Percentiles rank a stretch among this genome's conserved stretches.
These are phyloP conservation scores for Zoysia matrella DNA, from an alignment of 202 grass and related monocot species.

Conservation along the genomic window DNA sequence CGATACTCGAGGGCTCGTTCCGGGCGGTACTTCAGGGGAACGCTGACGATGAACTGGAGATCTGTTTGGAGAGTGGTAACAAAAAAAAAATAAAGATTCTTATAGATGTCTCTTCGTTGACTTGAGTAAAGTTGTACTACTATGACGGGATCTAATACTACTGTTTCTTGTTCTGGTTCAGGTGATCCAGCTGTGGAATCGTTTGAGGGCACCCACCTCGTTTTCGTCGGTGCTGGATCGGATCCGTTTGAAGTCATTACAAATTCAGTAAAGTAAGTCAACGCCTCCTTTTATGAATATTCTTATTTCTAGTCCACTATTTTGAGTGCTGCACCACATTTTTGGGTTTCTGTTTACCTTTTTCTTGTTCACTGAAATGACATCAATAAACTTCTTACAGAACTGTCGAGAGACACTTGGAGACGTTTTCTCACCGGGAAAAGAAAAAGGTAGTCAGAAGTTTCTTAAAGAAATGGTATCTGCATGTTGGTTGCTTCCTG, in stretches of 20 bases:
- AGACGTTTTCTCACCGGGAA: slow-evolving; percentile 68
- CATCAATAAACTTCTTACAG: slow-evolving; percentile 41
- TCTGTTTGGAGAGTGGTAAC: slow-evolving; percentile 88
- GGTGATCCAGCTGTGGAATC: slow-evolving; percentile 72
- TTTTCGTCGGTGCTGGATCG: slow-evolving; percentile 64
- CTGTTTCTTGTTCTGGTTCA: slow-evolving; percentile 22
- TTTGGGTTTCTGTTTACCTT: neutral
- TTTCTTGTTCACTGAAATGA: slow-evolving; percentile 30
- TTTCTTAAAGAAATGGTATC: slow-evolving; percentile 28
- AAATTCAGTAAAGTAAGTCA: slow-evolving; percentile 69
- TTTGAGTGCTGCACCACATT: neutral
- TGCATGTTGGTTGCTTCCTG: slow-evolving; percentile 29
- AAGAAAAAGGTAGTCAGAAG: neutral
- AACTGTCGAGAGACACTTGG: slow-evolving; percentile 77
- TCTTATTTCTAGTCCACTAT: too few species aligned
- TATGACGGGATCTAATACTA: slow-evolving; percentile 8
- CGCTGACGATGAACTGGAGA: slow-evolving; percentile 70
- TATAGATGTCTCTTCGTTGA: neutral
- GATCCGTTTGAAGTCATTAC: slow-evolving; percentile 82
- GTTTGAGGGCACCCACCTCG: slow-evolving; percentile 72
- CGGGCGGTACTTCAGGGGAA: slow-evolving; percentile 80
- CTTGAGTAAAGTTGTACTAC: slow-evolving; percentile 13
- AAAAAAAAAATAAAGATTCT: neutral
- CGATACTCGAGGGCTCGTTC: slow-evolving; percentile 79
- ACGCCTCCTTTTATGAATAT: neutral